These are phyloP conservation scores for Escovopsis sp. DNA, from an alignment of 2,329 filamentous ascomycete genomes.

Conservation along the genomic window DNA sequence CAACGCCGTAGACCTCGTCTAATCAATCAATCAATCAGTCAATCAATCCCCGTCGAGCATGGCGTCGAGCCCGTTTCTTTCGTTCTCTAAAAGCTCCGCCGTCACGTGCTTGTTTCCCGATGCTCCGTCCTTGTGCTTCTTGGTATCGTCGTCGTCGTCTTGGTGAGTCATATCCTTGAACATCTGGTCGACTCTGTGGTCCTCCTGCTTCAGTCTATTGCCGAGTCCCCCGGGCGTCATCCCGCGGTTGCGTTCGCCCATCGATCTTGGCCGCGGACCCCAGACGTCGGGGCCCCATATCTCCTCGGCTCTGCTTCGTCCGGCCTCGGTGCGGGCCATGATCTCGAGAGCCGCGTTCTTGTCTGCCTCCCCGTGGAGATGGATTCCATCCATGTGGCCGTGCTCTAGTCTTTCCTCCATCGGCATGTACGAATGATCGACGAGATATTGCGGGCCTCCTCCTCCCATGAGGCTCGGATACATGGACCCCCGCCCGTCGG, in stretches of 20 bases:
- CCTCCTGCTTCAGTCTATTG: constrained; percentile 23
- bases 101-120: constrained; percentile 21
- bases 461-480: constrained; percentile 30
- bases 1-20: neutral
- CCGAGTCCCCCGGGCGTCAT: constrained; percentile 16
- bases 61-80: constrained; percentile 32
- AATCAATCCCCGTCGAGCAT: constrained; percentile 28
- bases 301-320: constrained; percentile 34
- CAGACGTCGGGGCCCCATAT: constrained; percentile 38
- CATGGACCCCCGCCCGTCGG: constrained; percentile 26
- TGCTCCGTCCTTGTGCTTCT: constrained; percentile 17
- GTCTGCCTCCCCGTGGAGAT: constrained; percentile 29
- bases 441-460: constrained; percentile 27
- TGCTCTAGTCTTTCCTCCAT: constrained; percentile 37
- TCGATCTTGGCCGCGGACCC: constrained; percentile 19
- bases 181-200: constrained; percentile 38
- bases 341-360: constrained; percentile 39
- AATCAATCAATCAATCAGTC: neutral
- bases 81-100: constrained; percentile 28
- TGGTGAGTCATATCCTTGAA: constrained; percentile 41
- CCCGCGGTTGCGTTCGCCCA: constrained; percentile 12
- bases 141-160: constrained; percentile 32
- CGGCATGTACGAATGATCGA: constrained; percentile 25
- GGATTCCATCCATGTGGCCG: constrained; percentile 30
- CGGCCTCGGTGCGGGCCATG: constrained; percentile 33